Evolutionary conservation across 352 stramenopile genomes (phyloP), one percentile per base, ranked within the genome.

Genomic region (Phytophthora megakarya): DNA sequence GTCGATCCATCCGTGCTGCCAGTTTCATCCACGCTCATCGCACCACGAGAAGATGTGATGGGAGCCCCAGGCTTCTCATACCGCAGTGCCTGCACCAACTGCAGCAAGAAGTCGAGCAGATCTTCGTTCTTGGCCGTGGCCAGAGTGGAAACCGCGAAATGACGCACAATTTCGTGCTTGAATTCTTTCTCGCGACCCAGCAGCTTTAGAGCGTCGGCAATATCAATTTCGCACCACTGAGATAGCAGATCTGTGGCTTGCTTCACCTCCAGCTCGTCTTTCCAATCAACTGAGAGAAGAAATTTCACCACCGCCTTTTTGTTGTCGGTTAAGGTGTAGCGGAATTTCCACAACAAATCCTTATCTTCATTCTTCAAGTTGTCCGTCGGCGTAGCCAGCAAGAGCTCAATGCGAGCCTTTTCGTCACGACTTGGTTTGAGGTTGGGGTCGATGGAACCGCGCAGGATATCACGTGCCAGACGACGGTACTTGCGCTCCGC

Each of bases 401-500:
- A 90, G 26, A 77, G 67, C 52, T 98, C 93, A 37, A 99, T 96
- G 22, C 80, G 67, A 4, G 86, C 86, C 61, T 97, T 93, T 70
- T 99, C 95, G 32, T 97, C 87, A 33, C 93, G 83, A 80, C 98
- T 98, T 5, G 97, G 97, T 68, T 99, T 99, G 12, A 99, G 80
- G 54, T 98, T 97, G 7, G 92, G 91, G 76, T 99, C 97, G 32
- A 99, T 97, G 2, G 97, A 88, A n/a, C 96, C 97, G 33, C 97
- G 89, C 28, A 99, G 72, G 37, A 98, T 89, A 67, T 99, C 96
- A 56, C 97, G 95, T 30, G 95, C 94, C 16, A 99, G 80, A 54
- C 97, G 97, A n/a, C 97, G 86, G 77, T 99, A 99, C 78, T 99
- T 99, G 46, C 98, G 94, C 82, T 99, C 97, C 0, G 97, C 87